Conservation (phyloP, 805 yeast genomes). For the Spathaspora girioi region DNA sequence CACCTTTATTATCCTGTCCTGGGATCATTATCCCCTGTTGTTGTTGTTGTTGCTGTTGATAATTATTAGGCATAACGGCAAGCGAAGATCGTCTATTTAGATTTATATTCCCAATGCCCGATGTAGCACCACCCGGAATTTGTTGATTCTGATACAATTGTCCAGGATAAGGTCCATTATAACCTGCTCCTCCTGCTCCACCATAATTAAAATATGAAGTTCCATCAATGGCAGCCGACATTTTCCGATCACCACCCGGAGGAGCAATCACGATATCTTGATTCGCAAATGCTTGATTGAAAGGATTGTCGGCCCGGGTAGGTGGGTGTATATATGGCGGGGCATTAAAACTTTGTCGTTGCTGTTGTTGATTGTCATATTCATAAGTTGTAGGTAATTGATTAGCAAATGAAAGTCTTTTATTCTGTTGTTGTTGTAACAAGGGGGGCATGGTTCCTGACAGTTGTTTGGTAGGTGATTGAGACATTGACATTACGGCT, state of each 20-base stretch:
- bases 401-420: constrained; percentile 35
- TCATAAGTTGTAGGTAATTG: constrained; percentile 53
- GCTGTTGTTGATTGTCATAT: constrained; percentile 23
- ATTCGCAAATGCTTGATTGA: constrained; percentile 37
- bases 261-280: constrained; percentile 30
- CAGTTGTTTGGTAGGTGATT: constrained; percentile 24
- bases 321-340: constrained; percentile 40
- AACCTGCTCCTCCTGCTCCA: neutral
- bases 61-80: constrained; percentile 15
- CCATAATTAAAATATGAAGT: constrained; percentile 3
- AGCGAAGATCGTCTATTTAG: constrained; percentile 19
- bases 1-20: neutral
- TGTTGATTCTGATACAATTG: constrained; percentile 1
- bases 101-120: neutral
- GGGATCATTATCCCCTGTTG: neutral
- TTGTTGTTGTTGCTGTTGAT: constrained; percentile 1
- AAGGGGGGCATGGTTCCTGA: constrained; percentile 1
- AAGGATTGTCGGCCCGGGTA: constrained; percentile 43
- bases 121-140: neutral
- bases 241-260: constrained; percentile 29
- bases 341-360: constrained; percentile 10
- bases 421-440: constrained; percentile 18
- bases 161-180: neutral
- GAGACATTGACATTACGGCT: constrained; percentile 8
- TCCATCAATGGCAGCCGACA: constrained; percentile 32